Evolutionary conservation across 2,329 filamentous ascomycete species (phyloP), one percentile per base, ranked within the genome.

Genomic region (Paecilomyces niveus): DNA sequence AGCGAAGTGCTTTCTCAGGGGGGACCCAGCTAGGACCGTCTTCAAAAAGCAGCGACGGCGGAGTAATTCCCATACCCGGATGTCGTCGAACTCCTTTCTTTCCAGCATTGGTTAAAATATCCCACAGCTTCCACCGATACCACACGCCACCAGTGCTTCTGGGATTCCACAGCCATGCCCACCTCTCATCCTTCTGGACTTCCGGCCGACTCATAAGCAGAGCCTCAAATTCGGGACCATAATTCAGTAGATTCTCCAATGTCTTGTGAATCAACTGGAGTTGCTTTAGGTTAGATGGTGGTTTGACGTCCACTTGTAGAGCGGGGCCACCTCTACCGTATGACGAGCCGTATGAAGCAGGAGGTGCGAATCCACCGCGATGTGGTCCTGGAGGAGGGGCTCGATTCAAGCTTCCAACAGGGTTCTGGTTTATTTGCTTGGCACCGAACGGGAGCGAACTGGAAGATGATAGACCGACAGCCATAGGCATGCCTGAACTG

Each of bases 141-240:
- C 92, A 99, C 15, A 95, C 84, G 15, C 89, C 93, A 26, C 86
- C 92, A 62, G 82, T 80, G 67, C 87, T 92, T 63, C 87, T 83
- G 21, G 92, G 83, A 71, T 97, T 89, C 87, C 90, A 99, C 4
- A 99, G 80, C 89, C 92, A 99, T 0, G 92, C 89, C 86, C 93
- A 97, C 64, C 88, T 92, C 72, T 96, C 90, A 60, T 96, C 90
- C 49, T 82, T 83, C 70, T 96, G 90, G 1, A 97, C 89, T 57
- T 92, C 86, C 0, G 89, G 85, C 18, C 90, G 82, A 54, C 87
- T 88, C 94, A 97, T 97, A 6, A 99, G 81, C 1, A 96, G 79
- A 4, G 92, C 92, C 74, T 99, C 94, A 61, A 96, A 95, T 68
- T 94, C 90, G 0, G 90, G 85, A 0, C 92, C 92, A 64, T 94